Conservation (phyloP, 257 asterid genomes). For the Rhazya stricta region DNA sequence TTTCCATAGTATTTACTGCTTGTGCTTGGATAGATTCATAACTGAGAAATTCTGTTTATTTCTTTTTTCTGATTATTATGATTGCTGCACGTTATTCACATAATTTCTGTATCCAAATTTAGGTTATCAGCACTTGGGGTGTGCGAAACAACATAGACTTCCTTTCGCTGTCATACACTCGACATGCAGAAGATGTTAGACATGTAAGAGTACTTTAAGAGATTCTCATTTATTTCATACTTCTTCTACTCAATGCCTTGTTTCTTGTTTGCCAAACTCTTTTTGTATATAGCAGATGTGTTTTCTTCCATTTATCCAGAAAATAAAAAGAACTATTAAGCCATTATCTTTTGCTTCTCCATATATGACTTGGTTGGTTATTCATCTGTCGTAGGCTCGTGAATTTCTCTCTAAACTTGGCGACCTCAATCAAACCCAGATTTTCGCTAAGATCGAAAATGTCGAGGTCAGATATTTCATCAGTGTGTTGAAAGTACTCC, state of each 20-base stretch:
- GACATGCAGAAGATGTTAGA: conserved; percentile 85
- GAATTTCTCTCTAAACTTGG: conserved; percentile 70
- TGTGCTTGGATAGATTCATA: neutral
- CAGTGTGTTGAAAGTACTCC: neutral
- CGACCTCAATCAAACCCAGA: conserved; percentile 65
- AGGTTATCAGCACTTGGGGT: conserved; percentile 91
- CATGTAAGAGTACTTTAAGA: conserved; percentile 13
- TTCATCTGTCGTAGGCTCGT: conserved; percentile 58
- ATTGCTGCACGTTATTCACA: neutral
- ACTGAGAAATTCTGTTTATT: neutral
- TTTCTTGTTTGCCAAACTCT: neutral
- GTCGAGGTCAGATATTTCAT: conserved; percentile 56
- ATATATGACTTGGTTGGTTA: neutral
- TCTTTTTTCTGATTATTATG: neutral
- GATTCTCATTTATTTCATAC: neutral
- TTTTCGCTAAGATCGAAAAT: conserved; percentile 81
- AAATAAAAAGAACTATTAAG: neutral
- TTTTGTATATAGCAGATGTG: neutral
- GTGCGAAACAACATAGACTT: conserved; percentile 72
- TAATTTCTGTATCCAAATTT: conserved; percentile 9
- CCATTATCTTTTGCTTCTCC: neutral
- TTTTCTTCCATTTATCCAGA: neutral
- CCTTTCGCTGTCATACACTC: conserved; percentile 72
- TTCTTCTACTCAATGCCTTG: neutral
- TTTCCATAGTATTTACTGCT: neutral